A percentile compares a stretch with the other conserved stretches of the same genome.
Evolutionary conservation across 192 early-diverging fungal genomes (phyloP).

Genomic region (Backusella tuberculispora): DNA sequence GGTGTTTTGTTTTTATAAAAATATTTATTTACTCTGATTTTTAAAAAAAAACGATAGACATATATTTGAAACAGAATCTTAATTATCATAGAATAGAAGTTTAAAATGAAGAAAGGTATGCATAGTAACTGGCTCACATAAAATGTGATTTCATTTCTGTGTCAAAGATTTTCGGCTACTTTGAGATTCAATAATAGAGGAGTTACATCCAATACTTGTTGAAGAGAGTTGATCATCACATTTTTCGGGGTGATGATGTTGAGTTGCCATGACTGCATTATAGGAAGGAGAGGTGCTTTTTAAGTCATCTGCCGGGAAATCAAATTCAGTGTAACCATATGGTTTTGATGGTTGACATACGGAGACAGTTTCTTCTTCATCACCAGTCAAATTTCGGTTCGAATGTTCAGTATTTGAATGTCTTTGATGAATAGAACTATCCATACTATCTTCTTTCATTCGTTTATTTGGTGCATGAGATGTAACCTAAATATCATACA

Average conservation of each 20-base stretch:
- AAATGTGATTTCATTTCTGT: neutral
- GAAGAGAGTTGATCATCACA: neutral
- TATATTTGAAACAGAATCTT: conserved; percentile 6
- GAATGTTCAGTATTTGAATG: neutral
- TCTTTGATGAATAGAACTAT: neutral
- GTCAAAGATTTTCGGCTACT: conserved; percentile 15
- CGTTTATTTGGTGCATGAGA: neutral
- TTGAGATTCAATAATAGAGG: conserved; percentile 17
- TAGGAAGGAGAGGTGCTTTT: neutral
- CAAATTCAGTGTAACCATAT: conserved; percentile 9
- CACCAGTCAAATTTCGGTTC: neutral
- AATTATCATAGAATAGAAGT: neutral
- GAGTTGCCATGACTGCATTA: neutral
- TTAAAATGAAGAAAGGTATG: neutral
- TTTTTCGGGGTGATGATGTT: conserved; percentile 8
- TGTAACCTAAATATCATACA: conserved; percentile 5
- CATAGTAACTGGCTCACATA: neutral
- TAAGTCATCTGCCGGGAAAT: neutral
- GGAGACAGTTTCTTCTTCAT: neutral
- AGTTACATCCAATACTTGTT: neutral
- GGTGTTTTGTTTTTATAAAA: conserved; percentile 1
- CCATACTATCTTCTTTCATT: neutral
- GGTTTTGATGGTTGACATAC: neutral
- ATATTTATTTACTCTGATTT: conserved; percentile 4
- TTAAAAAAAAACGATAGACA: conserved; percentile 14